Base-by-base conservation (phyloP, 2,329 filamentous ascomycete genomes). In the Periglandula ipomoeae region DNA sequence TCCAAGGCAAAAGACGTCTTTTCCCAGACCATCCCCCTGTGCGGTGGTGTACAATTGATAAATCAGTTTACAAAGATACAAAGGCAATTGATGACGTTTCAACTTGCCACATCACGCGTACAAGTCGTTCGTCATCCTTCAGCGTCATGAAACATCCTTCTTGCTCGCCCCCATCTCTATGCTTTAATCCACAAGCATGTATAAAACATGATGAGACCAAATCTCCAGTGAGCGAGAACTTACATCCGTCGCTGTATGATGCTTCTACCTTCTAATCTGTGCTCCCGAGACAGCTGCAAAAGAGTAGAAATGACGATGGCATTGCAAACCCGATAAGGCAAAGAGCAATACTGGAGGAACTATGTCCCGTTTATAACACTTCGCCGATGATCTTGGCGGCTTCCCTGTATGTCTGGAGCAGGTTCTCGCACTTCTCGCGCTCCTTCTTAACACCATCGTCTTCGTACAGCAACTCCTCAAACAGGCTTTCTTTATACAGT, bases 371-470 rank as follows among this genome's bases (percentile, higher is more conserved):
- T 67, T 84, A 90, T 71, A 95, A 72, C 52, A 98, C 93, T 70
- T 98, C 93, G 52, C 93, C 89, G 54, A 98, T 91, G 65, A 98
- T 98, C 77, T 94, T 96, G 54, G 91, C 89, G 19, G 93, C 93
- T 72, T 98, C 93, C 62, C 89, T 89, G 72, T 98, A 98, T 19
- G 93, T 98, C 65, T 86, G 83, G 54, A 97, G 79, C 56, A 98
- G 75, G 67, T 89, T 93, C 75, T 98, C 93, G 70, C 93, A 98
- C 78, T 98, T 98, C 73, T 97, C 91, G 53, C 91, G 82, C 71
- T 97, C 91, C 62, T 89, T 90, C 78, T 97, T 96, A 65, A 98
- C 91, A 20, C 82, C 88, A 63, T 98, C 93, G 62, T 98, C 93
- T 68, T 98, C 93, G 68, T 98, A 97, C 35, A 98, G 74, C 48